Conservation (phyloP, 495 filamentous ascomycete genomes). For the Penicillium maclennaniae region DNA sequence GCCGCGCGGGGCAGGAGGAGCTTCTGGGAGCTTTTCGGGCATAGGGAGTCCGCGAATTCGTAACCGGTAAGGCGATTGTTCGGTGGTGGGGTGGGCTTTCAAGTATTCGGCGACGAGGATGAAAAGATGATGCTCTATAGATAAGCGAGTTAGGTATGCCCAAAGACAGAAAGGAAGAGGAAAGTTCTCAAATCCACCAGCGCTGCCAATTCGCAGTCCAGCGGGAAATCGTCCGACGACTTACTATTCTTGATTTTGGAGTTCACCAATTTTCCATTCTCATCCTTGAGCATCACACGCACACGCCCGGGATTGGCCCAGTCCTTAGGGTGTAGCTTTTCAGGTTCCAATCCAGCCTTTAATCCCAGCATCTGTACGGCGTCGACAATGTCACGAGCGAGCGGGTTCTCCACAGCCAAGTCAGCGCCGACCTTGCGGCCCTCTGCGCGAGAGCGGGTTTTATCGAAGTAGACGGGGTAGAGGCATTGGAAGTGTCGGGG, state of each 20-base stretch:
- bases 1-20: constrained; percentile 76
- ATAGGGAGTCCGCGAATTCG: constrained; percentile 63
- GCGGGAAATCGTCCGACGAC: constrained; percentile 18
- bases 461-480: constrained; percentile 94
- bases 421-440: constrained; percentile 71
- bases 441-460: constrained; percentile 63
- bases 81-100: constrained; percentile 67
- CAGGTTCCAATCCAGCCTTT: constrained; percentile 78
- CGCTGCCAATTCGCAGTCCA: neutral
- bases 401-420: constrained; percentile 76
- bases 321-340: constrained; percentile 90
- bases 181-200: neutral
- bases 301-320: constrained; percentile 96
- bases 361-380: constrained; percentile 72
- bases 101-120: constrained; percentile 71
- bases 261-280: constrained; percentile 43
- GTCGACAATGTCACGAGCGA: constrained; percentile 85
- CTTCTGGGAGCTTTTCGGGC: constrained; percentile 59
- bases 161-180: neutral
- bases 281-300: constrained; percentile 66
- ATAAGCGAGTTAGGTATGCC: neutral
- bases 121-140: constrained; percentile 79
- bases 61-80: constrained; percentile 62
- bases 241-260: constrained; percentile 70
- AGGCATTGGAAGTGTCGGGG: constrained; percentile 81